These are phyloP conservation scores for Buxus sempervirens DNA, from an alignment of 164 flowering plant genomes.

Conservation along the genomic window DNA sequence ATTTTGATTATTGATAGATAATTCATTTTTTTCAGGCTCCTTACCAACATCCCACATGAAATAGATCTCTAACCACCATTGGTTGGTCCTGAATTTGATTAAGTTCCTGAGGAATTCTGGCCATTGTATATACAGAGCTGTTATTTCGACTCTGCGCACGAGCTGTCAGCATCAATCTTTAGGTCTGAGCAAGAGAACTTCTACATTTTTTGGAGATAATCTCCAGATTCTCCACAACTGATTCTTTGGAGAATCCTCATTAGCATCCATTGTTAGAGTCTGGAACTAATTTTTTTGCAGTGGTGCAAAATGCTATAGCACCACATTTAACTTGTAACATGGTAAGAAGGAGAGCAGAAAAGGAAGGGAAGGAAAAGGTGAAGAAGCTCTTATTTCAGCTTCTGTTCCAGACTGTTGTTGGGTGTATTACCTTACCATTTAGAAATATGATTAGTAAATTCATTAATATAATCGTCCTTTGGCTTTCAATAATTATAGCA, in stretches of 20 bases:
- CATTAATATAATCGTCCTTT: conserved; percentile 7
- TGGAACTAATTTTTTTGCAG: conserved; percentile 35
- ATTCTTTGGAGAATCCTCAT: conserved; percentile 40
- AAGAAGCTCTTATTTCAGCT: not conserved
- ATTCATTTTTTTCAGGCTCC: conserved; percentile 42
- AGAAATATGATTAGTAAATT: conserved; percentile 13
- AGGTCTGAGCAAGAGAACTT: conserved; percentile 8
- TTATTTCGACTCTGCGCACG: conserved; percentile 11
- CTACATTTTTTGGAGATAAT: too few relatives aligned
- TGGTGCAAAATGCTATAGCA: conserved; percentile 24
- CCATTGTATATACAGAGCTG: conserved; percentile 45
- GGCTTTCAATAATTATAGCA: not conserved
- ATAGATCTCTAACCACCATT: conserved; percentile 44
- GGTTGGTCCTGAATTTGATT: conserved; percentile 17
- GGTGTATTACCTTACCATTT: conserved; percentile 15
- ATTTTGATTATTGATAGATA: not conserved
- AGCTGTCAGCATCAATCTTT: conserved; percentile 18
- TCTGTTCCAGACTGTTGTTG: conserved; percentile 14
- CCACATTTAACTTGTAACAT: conserved; percentile 30
- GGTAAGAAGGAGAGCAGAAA: conserved; percentile 12
- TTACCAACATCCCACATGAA: conserved; percentile 54
- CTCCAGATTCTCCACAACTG: too few relatives aligned
- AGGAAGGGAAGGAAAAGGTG: not conserved
- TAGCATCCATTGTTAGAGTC: conserved; percentile 31
- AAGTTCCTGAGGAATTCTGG: conserved; percentile 28